Percentiles rank a stretch among this genome's conserved stretches.
Evolutionary conservation across 441 rosid species (phyloP).

Genomic region (Cnidoscolus chayamansa): DNA sequence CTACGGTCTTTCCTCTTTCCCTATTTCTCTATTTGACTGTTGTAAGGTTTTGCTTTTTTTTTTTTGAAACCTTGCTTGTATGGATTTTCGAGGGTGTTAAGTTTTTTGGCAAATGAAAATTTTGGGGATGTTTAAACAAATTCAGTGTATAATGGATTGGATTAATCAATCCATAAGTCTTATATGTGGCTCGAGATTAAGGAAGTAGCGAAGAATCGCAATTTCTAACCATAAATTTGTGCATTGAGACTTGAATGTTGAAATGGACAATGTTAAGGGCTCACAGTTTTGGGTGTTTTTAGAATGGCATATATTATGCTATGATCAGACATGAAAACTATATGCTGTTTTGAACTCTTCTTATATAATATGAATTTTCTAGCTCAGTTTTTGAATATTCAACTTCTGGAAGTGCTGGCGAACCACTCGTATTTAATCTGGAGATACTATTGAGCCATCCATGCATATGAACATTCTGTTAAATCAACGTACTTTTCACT

Average conservation of each 20-base stretch:
- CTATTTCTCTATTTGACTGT: neutral
- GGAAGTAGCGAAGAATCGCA: neutral
- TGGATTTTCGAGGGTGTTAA: neutral
- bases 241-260: neutral
- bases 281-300: neutral
- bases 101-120: neutral
- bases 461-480: neutral
- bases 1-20: constrained; percentile 46
- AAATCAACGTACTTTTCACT: neutral
- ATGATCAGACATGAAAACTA: neutral
- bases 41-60: neutral
- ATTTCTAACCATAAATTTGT: neutral
- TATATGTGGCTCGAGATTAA: neutral
- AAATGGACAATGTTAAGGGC: neutral
- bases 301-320: neutral
- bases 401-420: neutral
- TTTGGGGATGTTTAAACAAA: neutral
- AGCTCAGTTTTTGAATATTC: constrained; percentile 3
- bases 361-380: neutral
- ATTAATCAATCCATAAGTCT: neutral
- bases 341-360: neutral
- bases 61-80: neutral
- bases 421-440: neutral
- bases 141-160: neutral
- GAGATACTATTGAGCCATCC: neutral